Base-by-base conservation (phyloP, 768 basidiomycete genomes). In the Cystobasidium onofrii region DNA sequence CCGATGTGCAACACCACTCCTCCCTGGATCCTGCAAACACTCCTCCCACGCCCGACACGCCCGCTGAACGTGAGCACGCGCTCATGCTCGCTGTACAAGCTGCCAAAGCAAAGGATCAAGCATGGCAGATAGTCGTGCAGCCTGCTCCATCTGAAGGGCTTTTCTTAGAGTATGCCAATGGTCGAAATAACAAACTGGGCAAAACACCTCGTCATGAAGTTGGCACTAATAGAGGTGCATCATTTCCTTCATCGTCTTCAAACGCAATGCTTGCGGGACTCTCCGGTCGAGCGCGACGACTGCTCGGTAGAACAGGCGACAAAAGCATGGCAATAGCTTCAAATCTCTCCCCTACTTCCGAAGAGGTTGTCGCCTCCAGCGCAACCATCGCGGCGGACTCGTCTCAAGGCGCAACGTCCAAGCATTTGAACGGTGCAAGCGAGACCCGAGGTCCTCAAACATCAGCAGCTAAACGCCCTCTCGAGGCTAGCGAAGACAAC, bases 11-110 rank as follows among this genome's bases (percentile, higher is more conserved):
- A 6, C 39, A 15, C 39, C 39, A 39, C 7, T 39, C 39, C 39
- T 39, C 39, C 7, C 39, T 39, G 39, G 39, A n/a, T n/a, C n/a
- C n/a, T 18, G 7, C 41, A 43, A 7, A 43, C 18, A 18, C 41
- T 43, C 41, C 46, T 50, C 46, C 15, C 20, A 50, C 46, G n/a
- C 46, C 46, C 39, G 44, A 64, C 44, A 64, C 23, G 12, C n/a
- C 15, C 3, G 65, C 13, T 12, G 65, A 23, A 54, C 23, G 23
- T 29, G 65, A 67, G 65, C 27, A 41, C 10, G 44, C 41, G 20
- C 31, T 67, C 27, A 67, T 67, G 41, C 23, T 13, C 9, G 65
- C 65, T 50, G 65, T 67, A 25, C 44, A 54, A 33, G 65, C 65
- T 33, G 65, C 65, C 43, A 67, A 52, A 33, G 65, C 41, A 12